phyloP scores from a whole-genome alignment of 129 eudicot genomes.

The Sambucus nigra region DNA sequence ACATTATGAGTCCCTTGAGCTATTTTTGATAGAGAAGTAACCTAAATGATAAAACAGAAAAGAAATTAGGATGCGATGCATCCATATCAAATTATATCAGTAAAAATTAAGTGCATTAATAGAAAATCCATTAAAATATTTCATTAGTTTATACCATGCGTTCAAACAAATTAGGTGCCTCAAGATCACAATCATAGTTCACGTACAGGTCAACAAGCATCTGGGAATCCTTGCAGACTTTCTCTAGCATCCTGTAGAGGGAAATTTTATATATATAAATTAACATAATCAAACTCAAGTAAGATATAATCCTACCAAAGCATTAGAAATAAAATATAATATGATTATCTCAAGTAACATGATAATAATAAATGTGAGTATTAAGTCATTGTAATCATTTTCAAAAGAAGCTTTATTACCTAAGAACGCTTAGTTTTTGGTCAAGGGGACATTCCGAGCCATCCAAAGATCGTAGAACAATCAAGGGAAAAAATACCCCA shows the following conservation, averaged over 20 bases:
- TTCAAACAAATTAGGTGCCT: slow-evolving; percentile 93
- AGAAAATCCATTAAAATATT: neutral
- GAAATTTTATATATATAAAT: neutral
- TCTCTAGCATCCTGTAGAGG: slow-evolving; percentile 76
- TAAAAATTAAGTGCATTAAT: neutral
- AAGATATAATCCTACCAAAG: neutral
- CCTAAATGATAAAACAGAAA: slow-evolving; percentile 39
- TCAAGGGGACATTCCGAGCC: slow-evolving; percentile 55
- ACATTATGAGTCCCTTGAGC: slow-evolving; percentile 92
- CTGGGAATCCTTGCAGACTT: slow-evolving; percentile 86
- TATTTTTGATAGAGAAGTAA: slow-evolving; percentile 69
- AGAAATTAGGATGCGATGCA: slow-evolving; percentile 4
- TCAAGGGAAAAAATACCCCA: slow-evolving; percentile 86
- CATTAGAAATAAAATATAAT: neutral
- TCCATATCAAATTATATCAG: slow-evolving; percentile 8
- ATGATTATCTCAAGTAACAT: neutral
- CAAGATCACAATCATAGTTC: slow-evolving; percentile 97
- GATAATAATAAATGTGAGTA: slow-evolving; percentile 1
- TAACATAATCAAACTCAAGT: neutral
- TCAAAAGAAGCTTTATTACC: slow-evolving; percentile 37
- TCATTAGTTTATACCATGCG: slow-evolving; percentile 45
- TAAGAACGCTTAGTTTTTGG: slow-evolving; percentile 70
- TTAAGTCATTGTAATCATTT: neutral
- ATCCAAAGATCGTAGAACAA: slow-evolving; percentile 75
- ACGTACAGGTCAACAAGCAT: slow-evolving; percentile 91